Conservation (phyloP, 2,329 filamentous ascomycete species). For the Teratosphaeria zuluensis region DNA sequence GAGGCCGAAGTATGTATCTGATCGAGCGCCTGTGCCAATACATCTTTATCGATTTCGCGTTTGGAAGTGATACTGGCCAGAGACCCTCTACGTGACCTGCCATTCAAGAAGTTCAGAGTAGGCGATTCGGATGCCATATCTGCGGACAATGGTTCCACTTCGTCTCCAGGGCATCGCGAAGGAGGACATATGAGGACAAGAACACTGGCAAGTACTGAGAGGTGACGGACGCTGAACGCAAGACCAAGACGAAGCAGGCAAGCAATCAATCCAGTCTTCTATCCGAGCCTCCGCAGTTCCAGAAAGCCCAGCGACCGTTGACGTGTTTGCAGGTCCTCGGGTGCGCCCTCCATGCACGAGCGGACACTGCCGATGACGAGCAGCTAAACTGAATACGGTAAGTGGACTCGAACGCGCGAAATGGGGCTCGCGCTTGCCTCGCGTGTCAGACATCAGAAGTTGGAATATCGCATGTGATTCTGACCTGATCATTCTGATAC, state of each 20-base stretch:
- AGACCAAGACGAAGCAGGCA: not conserved
- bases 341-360: not conserved
- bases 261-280: not conserved
- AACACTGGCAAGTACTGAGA: not conserved
- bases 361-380: not conserved
- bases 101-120: constrained; percentile 21
- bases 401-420: not conserved
- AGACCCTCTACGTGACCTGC: constrained; percentile 28
- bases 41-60: constrained; percentile 54
- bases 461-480: not conserved
- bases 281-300: not conserved
- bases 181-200: not conserved
- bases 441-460: not conserved
- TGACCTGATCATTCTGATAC: not conserved
- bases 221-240: not conserved
- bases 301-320: not conserved
- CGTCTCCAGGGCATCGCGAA: constrained; percentile 8
- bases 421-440: not conserved
- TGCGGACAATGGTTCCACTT: not conserved
- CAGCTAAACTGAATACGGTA: not conserved
- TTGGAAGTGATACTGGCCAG: constrained; percentile 30
- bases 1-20: constrained; percentile 85
- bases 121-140: constrained; percentile 18
- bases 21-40: constrained; percentile 67
- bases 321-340: not conserved